Base-by-base conservation (phyloP, 768 basidiomycete species). In the Mycena rosella region DNA sequence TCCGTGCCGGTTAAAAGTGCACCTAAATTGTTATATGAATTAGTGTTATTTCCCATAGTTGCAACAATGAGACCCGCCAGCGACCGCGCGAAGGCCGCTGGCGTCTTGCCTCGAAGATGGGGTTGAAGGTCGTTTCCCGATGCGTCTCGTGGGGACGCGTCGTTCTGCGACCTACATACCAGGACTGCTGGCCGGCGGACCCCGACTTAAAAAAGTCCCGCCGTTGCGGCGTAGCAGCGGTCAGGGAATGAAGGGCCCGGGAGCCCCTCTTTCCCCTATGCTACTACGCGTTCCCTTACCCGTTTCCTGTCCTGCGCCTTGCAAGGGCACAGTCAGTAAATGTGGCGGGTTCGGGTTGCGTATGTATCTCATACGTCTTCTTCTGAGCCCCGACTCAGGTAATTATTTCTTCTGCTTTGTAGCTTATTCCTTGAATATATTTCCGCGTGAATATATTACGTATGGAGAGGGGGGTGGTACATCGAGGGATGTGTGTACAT, bases 291-390 rank as follows among this genome's bases (percentile, higher is more conserved):
- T 38, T 45, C 48, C 48, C 48, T 51, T 22, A 51, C 48, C 26
- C 48, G 48, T 51, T 51, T 51, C 48, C 48, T 30, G 48, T 51
- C 48, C 48, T 26, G 27, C 18, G 26, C 27, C 15, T n/a, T 29
- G 32, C 38, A 14, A 51, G n/a, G 27, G 22, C 26, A 15, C 48
- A 26, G 48, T 51, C 48, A 30, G 48, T 51, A 51, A 51, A 51
- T 51, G 4, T 51, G 26, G 48, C 48, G 27, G 26, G 48, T 51
- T 51, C 14, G 48, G 48, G 48, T 26, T 48, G 47, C 48, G 48
- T 18, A 30, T 22, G 26, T 14, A 5, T 18, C 44, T n/a, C 14
- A 17, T 18, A 29, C 26, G 48, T 6, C 48, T 51, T 51, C 48
- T 51, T 51, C 44, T 22, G 44, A 22, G 20, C 44, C 44, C 44